Evolutionary conservation across 106 monocot species (phyloP), one percentile per base, ranked within the genome.

Genomic region (Dendrobium officinale): DNA sequence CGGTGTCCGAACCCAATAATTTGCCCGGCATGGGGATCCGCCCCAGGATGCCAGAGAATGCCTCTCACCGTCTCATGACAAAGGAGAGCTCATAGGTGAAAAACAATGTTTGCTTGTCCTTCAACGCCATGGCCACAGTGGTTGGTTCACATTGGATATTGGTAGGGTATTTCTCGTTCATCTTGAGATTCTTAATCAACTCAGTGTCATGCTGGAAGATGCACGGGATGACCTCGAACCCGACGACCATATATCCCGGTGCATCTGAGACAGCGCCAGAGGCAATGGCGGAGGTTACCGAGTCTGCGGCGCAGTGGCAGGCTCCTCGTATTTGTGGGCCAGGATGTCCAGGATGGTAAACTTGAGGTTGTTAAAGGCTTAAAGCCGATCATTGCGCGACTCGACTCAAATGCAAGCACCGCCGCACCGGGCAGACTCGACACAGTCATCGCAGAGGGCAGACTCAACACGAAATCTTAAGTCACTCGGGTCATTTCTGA

Each of bases 201-300:
- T 84, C 86, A 0, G 79, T 13, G 45, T 86, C 79, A 17, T 86
- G 91, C 48, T 27, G 80, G 73, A 81, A 59, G 75, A 88, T 88
- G 26, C 91, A 91, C 1, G 91, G 88, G 20, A 86, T 80, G 15
- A 91, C 91, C 82, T 88, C 88, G 42, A 91, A 91, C 20, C 91
- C 88, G 2, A 91, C 86, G 3, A 91, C 85, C 84, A 85, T 89
- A 79, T 84, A 89, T 0, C 89, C 84, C 0, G 68, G 75, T 1
- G 26, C n/a, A 4, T 75, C 37, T 37, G 72, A 68, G 67, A 9
- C 5, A 4, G 74, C 37, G 24, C 81, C 31, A 8, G 72, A 74
- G 24, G 66, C 79, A 0, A 75, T 66, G 67, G 75, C 79, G 15
- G 49, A 79, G 48, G 82, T 75, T 33, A 43, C 82, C 42, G 79